Evolutionary conservation across 768 basidiomycete species (phyloP), one percentile per base, ranked within the genome.

Genomic region (Podaxis sp.): DNA sequence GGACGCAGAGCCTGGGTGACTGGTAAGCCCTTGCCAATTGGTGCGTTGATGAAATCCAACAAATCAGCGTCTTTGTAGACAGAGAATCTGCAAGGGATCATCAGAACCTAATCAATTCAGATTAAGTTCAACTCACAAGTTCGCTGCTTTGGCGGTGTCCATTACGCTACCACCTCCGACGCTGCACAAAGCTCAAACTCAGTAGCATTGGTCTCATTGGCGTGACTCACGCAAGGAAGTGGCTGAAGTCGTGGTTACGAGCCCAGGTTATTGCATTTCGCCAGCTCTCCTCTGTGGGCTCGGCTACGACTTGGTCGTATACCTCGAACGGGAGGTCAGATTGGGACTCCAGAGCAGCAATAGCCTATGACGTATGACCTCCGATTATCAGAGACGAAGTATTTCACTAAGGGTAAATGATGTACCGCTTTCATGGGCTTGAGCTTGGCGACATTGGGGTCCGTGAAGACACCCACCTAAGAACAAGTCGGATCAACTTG

Each of bases 41-140:
- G 96, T 1, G 96, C 95, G 69, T 98, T 98, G 73, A 98, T 91
- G 72, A 96, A 98, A 71, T 98, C 96, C 77, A 95, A 90, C 9
- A 98, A 77, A 69, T 97, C 92, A 0, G 91, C 84, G 64, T 98
- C 93, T 65, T 89, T 89, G 79, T 98, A 98, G 10, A 92, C 91
- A 0, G 90, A 82, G 73, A 95, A 95, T 61, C 91, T 93, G 62
- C 9, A 21, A 40, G 58, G 54, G 42, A 70, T 44, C 64, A 18
- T 60, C 47, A 44, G 16, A n/a, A 16, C 18, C 18, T 5, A 5
- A 18, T 50, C 44, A 13, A 11, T 21, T 44, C 6, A 37, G 18
- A 36, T 3, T 27, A 37, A 5, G 50, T 16, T 28, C 21, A 28
- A 67, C 81, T 55, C 70, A 91, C 84, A 98, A 68, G 74, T 98